Base-by-base conservation (phyloP, 1,284 basidiomycete genomes). In the Trichosporon sp. region DNA sequence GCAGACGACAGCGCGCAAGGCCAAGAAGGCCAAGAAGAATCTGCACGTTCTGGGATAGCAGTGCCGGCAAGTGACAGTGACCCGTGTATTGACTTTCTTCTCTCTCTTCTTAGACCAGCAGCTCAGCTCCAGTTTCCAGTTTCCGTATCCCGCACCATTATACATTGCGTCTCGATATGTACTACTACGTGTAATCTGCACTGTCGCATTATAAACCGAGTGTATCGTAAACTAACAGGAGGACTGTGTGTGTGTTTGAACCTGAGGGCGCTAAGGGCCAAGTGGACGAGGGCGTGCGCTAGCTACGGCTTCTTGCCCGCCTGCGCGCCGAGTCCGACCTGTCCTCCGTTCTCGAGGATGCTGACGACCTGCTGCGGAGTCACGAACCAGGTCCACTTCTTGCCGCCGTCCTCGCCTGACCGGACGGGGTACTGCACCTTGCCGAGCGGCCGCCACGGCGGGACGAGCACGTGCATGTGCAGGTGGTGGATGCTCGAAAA, bases 321-420 rank as follows among this genome's bases (percentile, higher is more conserved):
- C 12, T 32, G 7, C 2, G 65, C 23, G 2, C 77, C 75, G 21
- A 90, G 81, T 8, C 86, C 81, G 47, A 92, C 85, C 34, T 75
- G 80, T 1, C 84, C 82, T 0, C 87, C 89, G 27, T 83, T 81
- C 71, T 89, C 86, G 42, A 93, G 79, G 29, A 91, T 88, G n/a
- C 79, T 81, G 32, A 88, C 85, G 0, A 87, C 86, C 79, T 93
- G 92, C 2, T 83, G 82, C 11, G 87, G 86, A 68, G 89, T 88
- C 7, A 87, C 87, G 80, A 93, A 94, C 91, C 92, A 94, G 66
- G 88, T 87, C 75, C 89, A 86, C 0, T 90, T 90, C 78, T 94
- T 94, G 27, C 65, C 83, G 82, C 11, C 77, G 71, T 18, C 79
- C 78, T 13, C 74, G 3, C 23, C 72, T 66, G 15, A 27, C 1